Conservation (phyloP, 1,139 yeast species). For the Blastobotrys arbuscula region DNA sequence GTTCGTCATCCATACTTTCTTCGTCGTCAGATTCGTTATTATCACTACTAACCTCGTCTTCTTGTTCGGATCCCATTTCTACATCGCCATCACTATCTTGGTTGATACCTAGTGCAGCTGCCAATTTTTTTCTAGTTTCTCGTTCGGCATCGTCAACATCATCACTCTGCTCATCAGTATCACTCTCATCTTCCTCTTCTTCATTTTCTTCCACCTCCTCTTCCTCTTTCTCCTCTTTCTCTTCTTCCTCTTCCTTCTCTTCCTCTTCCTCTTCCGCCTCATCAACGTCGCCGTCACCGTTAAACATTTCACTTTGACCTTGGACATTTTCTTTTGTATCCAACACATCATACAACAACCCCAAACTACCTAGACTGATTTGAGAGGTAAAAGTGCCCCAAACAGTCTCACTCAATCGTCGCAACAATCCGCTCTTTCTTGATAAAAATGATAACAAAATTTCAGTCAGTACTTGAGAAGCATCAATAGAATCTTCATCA, state of each 20-base stretch:
- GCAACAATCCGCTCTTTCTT: constrained; percentile 63
- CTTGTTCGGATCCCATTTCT: constrained; percentile 1
- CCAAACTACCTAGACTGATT: constrained; percentile 47
- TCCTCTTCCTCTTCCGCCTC: constrained; percentile 37
- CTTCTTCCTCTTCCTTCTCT: constrained; percentile 34
- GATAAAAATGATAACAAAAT: constrained; percentile 70
- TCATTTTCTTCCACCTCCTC: constrained; percentile 36
- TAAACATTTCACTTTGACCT: constrained; percentile 76
- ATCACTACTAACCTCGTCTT: constrained; percentile 31
- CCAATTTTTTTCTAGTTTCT: constrained; percentile 34
- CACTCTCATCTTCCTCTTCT: constrained; percentile 33
- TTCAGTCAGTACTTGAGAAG: constrained; percentile 67
- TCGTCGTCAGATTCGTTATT: constrained; percentile 58
- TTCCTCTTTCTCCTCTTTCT: constrained; percentile 30
- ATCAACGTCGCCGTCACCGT: constrained; percentile 44
- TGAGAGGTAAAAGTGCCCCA: constrained; percentile 63
- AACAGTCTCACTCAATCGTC: constrained; percentile 64
- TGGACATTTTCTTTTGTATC: constrained; percentile 71
- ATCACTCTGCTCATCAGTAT: constrained; percentile 21
- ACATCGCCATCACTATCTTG: constrained; percentile 11
- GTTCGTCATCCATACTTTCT: constrained; percentile 92
- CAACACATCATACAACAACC: constrained; percentile 60
- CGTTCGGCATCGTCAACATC: constrained; percentile 28
- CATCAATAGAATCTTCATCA: constrained; percentile 36
- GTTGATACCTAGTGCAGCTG: constrained; percentile 42